Base-by-base conservation (phyloP, 179 eudicot species). In the Spergularia azorica region DNA sequence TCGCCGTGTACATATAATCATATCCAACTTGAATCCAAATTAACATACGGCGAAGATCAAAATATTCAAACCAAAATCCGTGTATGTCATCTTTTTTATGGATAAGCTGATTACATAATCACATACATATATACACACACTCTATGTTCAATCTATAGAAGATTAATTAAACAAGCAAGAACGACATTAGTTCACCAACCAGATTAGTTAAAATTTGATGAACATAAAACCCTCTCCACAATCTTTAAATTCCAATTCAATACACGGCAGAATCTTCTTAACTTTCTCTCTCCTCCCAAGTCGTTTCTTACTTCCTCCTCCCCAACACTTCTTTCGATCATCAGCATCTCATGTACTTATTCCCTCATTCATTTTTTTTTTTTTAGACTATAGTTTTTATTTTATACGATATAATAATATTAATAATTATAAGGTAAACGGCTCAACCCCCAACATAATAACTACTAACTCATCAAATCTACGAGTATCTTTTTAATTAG, bases 211-310 rank as follows among this genome's bases (percentile, higher is more conserved):
- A 64, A 78, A 76, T 75, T 78, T 41, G 75, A 80, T 74, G 39
- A 36, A 32, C 12, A 3, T 72, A 58, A 72, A 72, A 11, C 38
- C 21, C 10, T 63, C 14, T 55, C 58, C n/a, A 1, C 0, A 55
- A 14, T 21, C 3, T 82, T 81, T 51, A 66, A 60, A 41, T 18
- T 77, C 26, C 77, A 71, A 81, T 63, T 83, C 77, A 6, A 41
- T 64, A 60, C 80, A 87, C 76, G 78, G 71, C 76, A 86, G 86
- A 84, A 89, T 88, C 91, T 86, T 76, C 85, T 77, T 81, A 82
- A 79, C 90, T 85, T 90, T 77, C 83, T 76, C 87, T 46, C 78
- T 70, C 58, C 14, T 86, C 77, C 76, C 84, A 87, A 77, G 81
- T 63, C 63, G 58, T 67, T 66, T 65, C 72, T 70, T 80, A 60